Percentiles rank a stretch among this genome's conserved stretches.
Evolutionary conservation across 2,329 filamentous ascomycete genomes (phyloP).

Genomic region (Nothophaeocryptopus gaeumannii): DNA sequence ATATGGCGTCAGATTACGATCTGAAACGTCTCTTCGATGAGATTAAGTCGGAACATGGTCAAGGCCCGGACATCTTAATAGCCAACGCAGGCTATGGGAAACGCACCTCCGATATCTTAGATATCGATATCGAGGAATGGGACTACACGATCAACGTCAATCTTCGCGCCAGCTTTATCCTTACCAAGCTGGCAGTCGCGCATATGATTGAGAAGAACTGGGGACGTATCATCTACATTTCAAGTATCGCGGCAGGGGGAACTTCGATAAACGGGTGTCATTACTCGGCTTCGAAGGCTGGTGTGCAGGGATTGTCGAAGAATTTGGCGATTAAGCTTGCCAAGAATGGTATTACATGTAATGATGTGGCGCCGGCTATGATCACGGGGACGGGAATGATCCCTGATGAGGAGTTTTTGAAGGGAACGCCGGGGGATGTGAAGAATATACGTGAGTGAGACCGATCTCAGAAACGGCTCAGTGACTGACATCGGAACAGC

Average conservation of each 20-base stretch:
- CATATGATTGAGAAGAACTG: slow-evolving; percentile 59
- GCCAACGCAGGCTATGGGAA: slow-evolving; percentile 67
- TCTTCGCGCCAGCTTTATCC: slow-evolving; percentile 60
- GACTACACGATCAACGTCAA: slow-evolving; percentile 64
- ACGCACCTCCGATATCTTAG: slow-evolving; percentile 49
- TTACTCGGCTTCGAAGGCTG: slow-evolving; percentile 37
- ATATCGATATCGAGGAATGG: slow-evolving; percentile 63
- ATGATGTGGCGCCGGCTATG: slow-evolving; percentile 68
- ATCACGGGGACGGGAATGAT: slow-evolving; percentile 60
- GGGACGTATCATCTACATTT: slow-evolving; percentile 64
- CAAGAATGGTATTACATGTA: slow-evolving; percentile 62
- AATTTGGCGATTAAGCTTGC: slow-evolving; percentile 61
- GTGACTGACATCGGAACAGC: slow-evolving; percentile 25
- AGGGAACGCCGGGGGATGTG: slow-evolving; percentile 53
- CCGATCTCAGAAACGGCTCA: too few species aligned
- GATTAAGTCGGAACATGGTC: slow-evolving; percentile 53
- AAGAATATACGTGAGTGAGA: slow-evolving; percentile 48
- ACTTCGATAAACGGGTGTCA: slow-evolving; percentile 57
- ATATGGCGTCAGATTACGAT: slow-evolving; percentile 55
- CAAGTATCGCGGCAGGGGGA: slow-evolving; percentile 61
- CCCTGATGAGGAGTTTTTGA: slow-evolving; percentile 49
- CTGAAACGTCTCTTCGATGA: slow-evolving; percentile 56
- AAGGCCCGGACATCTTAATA: slow-evolving; percentile 60
- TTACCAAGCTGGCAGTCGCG: slow-evolving; percentile 59
- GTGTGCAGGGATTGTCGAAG: slow-evolving; percentile 62